These are phyloP conservation scores for Pestalotiopsis sp. DNA, from an alignment of 2,329 filamentous ascomycete genomes.

Conservation along the genomic window DNA sequence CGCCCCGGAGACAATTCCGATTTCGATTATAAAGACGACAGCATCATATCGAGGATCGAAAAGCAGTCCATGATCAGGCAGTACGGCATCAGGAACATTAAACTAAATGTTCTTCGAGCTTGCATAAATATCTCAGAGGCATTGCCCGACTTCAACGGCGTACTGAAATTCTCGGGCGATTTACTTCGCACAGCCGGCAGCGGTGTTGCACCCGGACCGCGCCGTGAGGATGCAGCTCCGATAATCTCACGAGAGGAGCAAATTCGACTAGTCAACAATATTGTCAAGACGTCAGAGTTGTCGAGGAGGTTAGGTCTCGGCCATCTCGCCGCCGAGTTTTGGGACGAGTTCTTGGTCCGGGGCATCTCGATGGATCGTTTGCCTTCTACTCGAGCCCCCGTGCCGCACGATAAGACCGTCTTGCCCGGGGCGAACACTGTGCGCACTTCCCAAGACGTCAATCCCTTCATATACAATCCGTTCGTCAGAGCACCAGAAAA, in stretches of 20 bases:
- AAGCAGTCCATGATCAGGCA: constrained; percentile 57
- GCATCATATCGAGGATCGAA: constrained; percentile 57
- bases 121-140: constrained; percentile 95
- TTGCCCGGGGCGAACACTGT: constrained; percentile 50
- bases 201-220: constrained; percentile 71
- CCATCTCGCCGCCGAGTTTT: constrained; percentile 79
- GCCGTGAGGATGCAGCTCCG: constrained; percentile 68
- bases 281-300: constrained; percentile 79
- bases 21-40: constrained; percentile 50
- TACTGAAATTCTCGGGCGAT: constrained; percentile 84
- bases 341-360: constrained; percentile 93
- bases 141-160: constrained; percentile 84
- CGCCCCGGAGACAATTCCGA: constrained; percentile 24
- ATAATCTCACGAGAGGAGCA: constrained; percentile 81
- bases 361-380: constrained; percentile 69
- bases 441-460: constrained; percentile 60
- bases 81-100: constrained; percentile 78
- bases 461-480: constrained; percentile 94
- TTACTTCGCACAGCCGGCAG: constrained; percentile 80
- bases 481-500: constrained; percentile 72
- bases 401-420: constrained; percentile 62
- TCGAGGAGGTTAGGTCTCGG: constrained; percentile 72
- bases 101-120: constrained; percentile 83
- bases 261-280: constrained; percentile 77
- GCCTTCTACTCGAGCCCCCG: constrained; percentile 59